Evolutionary conservation across 441 rosid species (phyloP).

Genomic region (Pelargonium exstipulatum): DNA sequence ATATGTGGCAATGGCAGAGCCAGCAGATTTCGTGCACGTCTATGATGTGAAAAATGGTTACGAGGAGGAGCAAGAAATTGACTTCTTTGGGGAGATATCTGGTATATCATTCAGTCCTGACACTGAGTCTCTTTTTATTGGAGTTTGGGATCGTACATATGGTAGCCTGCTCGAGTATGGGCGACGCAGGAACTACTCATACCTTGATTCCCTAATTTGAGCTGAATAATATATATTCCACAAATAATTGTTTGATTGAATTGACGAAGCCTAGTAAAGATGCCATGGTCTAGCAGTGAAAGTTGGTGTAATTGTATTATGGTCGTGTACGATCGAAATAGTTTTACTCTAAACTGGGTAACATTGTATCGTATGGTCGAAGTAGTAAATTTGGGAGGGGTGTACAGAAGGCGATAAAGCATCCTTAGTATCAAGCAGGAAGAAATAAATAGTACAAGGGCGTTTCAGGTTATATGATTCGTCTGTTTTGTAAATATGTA

Average conservation of each 20-base stretch:
- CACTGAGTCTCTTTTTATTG: slow-evolving; percentile 59
- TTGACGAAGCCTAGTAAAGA: not conserved
- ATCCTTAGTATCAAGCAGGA: too few relatives aligned
- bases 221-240: not conserved
- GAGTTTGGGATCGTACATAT: slow-evolving; percentile 70
- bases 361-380: not conserved
- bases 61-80: slow-evolving; percentile 57
- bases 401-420: not conserved
- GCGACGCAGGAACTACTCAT: slow-evolving; percentile 51
- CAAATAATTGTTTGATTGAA: not conserved
- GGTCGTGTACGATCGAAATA: not conserved
- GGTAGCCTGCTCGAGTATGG: slow-evolving; percentile 68
- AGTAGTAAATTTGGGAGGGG: not conserved
- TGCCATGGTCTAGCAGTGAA: not conserved
- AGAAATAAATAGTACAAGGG: too few relatives aligned
- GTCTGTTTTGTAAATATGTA: too few relatives aligned
- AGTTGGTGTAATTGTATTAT: not conserved
- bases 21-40: slow-evolving; percentile 66
- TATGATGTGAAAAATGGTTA: slow-evolving; percentile 48
- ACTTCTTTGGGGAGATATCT: slow-evolving; percentile 68
- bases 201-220: slow-evolving; percentile 53
- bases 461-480: too few relatives aligned
- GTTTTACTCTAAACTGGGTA: not conserved
- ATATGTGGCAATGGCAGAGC: slow-evolving; percentile 63
- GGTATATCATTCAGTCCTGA: slow-evolving; percentile 66